Evolutionary conservation across 1,284 basidiomycete species (phyloP).

Genomic region (Malassezia pachydermatis): DNA sequence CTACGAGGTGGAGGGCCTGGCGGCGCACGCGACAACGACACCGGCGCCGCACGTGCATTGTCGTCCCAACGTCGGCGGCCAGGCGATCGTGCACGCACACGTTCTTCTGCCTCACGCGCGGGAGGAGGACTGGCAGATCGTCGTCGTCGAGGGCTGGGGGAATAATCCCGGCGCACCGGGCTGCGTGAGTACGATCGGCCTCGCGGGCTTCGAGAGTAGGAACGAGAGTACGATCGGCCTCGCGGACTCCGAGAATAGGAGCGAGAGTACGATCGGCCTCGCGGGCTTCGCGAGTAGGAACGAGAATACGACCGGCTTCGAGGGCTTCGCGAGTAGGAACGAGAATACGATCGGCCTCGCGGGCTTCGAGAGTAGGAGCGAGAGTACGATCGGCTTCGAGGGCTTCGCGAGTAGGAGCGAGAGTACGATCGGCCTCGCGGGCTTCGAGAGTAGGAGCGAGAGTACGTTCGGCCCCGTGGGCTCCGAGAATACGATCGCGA

Average conservation of each 20-base stretch:
- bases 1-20: conserved; percentile 9
- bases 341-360: conserved; percentile 9
- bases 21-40: neutral
- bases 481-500: conserved; percentile 17
- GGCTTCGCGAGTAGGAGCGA: conserved; percentile 6
- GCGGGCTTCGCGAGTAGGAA: conserved; percentile 12
- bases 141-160: no score
- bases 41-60: neutral
- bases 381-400: conserved; percentile 13
- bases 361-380: conserved; percentile 6
- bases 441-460: conserved; percentile 3
- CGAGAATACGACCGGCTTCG: conserved; percentile 21
- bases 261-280: neutral
- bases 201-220: neutral
- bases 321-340: conserved; percentile 12
- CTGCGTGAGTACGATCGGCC: conserved; percentile 8
- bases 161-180: neutral
- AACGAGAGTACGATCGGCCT: conserved; percentile 8
- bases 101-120: no score
- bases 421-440: conserved; percentile 7
- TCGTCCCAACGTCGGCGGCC: no score
- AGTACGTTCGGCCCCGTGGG: conserved; percentile 10
- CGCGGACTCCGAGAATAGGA: conserved; percentile 3
- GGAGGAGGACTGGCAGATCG: no score
- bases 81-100: no score